Conservation (phyloP, 2,329 filamentous ascomycete species). For the Plenodomus tracheiphilus region DNA sequence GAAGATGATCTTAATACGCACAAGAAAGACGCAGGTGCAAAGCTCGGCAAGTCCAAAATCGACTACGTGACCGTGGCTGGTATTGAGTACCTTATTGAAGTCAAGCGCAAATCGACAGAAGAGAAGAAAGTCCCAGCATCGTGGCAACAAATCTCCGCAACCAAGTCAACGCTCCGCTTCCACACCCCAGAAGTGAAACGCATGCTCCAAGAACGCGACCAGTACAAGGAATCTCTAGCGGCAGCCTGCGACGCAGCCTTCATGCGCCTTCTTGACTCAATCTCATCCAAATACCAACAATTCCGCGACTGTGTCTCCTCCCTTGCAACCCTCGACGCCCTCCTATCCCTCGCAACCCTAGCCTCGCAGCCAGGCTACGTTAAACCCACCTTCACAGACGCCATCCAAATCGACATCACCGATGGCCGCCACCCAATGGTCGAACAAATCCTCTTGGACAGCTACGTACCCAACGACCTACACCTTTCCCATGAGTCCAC, state of each 20-base stretch:
- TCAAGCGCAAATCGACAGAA: conserved; percentile 69
- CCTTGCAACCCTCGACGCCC: conserved; percentile 84
- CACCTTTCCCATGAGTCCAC: conserved; percentile 60
- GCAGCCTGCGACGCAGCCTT: conserved; percentile 90
- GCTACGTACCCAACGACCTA: conserved; percentile 90
- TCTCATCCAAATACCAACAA: conserved; percentile 83
- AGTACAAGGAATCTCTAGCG: conserved; percentile 90
- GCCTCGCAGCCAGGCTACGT: conserved; percentile 85
- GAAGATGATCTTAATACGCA: conserved; percentile 87
- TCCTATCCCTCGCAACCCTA: conserved; percentile 82
- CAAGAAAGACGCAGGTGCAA: conserved; percentile 69
- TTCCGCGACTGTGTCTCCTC: conserved; percentile 87
- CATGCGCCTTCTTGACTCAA: conserved; percentile 67
- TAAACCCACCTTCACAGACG: conserved; percentile 70
- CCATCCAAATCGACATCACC: conserved; percentile 69
- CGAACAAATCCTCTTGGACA: conserved; percentile 80
- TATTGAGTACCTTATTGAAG: conserved; percentile 93
- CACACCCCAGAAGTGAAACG: conserved; percentile 89
- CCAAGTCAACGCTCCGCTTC: conserved; percentile 88
- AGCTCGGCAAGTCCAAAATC: conserved; percentile 71
- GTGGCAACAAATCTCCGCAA: conserved; percentile 93
- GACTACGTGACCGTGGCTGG: conserved; percentile 83
- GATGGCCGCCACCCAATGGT: conserved; percentile 93
- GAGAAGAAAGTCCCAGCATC: conserved; percentile 89
- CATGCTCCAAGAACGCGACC: conserved; percentile 83